These are phyloP conservation scores for Heteromeles arbutifolia DNA, from an alignment of 306 rosid species.

Conservation along the genomic window DNA sequence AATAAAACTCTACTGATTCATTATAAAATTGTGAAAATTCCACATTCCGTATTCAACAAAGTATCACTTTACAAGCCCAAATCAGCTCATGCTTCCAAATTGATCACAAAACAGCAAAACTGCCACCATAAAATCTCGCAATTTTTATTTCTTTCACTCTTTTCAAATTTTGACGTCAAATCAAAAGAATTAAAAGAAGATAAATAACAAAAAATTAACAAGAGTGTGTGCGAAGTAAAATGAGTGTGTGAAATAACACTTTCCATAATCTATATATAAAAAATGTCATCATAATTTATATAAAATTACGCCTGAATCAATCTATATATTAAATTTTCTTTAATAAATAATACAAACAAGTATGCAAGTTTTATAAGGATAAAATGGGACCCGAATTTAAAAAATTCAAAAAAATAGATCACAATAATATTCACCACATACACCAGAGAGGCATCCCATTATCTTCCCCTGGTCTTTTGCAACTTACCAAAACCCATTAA, in stretches of 20 bases:
- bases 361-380: background rate
- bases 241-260: too few relatives aligned
- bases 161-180: too few relatives aligned
- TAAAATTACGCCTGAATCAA: background rate
- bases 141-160: too few relatives aligned
- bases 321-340: too few relatives aligned
- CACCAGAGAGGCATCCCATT: background rate
- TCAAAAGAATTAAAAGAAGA: accelerated
- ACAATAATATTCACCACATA: background rate
- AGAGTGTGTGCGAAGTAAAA: too few relatives aligned
- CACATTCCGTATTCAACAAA: background rate
- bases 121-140: too few relatives aligned
- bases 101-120: background rate
- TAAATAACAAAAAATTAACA: too few relatives aligned
- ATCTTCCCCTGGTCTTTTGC: background rate
- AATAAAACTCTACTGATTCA: background rate
- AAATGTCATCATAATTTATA: background rate
- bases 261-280: background rate
- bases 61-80: background rate
- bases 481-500: background rate
- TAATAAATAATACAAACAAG: background rate
- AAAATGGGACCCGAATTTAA: background rate
- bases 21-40: background rate
- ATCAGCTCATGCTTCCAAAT: background rate
- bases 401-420: background rate